Percentiles rank a stretch among this genome's conserved stretches.
Conservation (phyloP, 2,329 filamentous ascomycete species). For the Phyllosticta ampelicida region DNA sequence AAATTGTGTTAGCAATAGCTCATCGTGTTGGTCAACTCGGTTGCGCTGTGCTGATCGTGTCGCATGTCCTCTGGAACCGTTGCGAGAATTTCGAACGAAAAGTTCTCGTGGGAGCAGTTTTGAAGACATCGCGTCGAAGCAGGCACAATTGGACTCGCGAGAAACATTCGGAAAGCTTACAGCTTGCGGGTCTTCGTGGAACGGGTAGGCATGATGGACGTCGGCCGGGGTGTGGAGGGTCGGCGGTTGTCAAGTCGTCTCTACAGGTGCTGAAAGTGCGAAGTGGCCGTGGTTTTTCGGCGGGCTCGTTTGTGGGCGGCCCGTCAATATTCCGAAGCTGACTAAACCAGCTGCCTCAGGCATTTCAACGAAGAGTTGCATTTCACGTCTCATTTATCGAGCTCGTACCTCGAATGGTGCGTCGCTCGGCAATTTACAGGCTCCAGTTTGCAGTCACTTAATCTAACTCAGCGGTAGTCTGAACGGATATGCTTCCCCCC, state of each 20-base stretch:
- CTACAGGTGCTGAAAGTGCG: background rate
- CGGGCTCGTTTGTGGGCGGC: background rate
- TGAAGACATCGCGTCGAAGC: background rate
- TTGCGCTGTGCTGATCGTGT: background rate
- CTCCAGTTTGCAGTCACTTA: background rate
- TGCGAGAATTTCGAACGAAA: background rate
- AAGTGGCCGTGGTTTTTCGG: background rate
- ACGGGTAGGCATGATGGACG: conserved; percentile 55
- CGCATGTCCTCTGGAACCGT: background rate
- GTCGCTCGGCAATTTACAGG: background rate
- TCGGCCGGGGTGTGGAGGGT: background rate
- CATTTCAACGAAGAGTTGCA: background rate
- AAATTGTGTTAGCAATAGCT: conserved; percentile 30
- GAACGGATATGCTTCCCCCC: background rate
- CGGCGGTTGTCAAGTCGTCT: background rate
- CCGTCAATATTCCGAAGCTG: background rate
- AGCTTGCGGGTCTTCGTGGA: conserved; percentile 66
- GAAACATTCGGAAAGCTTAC: conserved; percentile 42
- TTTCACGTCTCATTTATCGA: background rate
- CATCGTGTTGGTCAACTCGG: background rate
- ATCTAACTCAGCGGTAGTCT: background rate
- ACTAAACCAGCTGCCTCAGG: background rate
- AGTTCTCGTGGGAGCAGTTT: background rate
- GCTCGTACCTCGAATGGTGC: background rate
- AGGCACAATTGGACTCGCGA: conserved; percentile 15